A percentile compares a stretch with the other conserved stretches of the same genome.
Conservation (phyloP, 305 asterid genomes). For the Striga hermonthica region DNA sequence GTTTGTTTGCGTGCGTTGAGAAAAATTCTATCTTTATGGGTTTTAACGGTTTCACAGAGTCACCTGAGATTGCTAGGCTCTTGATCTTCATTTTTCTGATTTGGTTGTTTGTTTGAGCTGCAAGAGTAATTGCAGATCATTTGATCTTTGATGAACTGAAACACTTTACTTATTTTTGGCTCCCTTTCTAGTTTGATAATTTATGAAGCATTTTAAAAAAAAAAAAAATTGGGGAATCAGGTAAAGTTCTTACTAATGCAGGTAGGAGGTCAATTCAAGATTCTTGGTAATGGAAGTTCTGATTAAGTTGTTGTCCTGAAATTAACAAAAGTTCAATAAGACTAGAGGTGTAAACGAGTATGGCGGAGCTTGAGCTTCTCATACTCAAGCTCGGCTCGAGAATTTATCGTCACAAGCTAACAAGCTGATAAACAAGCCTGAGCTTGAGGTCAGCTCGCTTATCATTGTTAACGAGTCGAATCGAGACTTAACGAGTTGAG, state of each 20-base stretch:
- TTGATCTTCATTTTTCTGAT: constrained; percentile 15
- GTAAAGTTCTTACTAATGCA: too few species aligned
- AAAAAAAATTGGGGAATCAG: background rate
- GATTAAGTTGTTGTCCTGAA: background rate
- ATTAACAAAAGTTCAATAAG: too few species aligned
- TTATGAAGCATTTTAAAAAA: background rate
- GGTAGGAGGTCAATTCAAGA: background rate
- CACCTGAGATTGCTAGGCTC: constrained; percentile 15
- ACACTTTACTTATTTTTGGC: background rate
- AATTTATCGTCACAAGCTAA: too few species aligned
- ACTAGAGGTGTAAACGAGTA: too few species aligned
- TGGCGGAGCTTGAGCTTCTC: too few species aligned
- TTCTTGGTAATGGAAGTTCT: constrained; percentile 5
- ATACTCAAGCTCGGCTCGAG: too few species aligned
- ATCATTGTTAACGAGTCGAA: too few species aligned
- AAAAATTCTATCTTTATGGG: constrained; percentile 17
- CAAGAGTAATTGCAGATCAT: constrained; percentile 10
- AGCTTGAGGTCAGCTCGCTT: too few species aligned
- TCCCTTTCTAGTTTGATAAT: background rate
- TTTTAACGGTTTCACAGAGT: constrained; percentile 20
- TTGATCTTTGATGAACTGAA: background rate
- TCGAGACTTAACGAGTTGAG: too few species aligned
- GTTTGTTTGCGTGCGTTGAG: constrained; percentile 11
- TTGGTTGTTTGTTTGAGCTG: constrained; percentile 24
- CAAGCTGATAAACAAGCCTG: too few species aligned